Base-by-base conservation (phyloP, 2,329 filamentous ascomycete species). In the Alternaria tenuissima region DNA sequence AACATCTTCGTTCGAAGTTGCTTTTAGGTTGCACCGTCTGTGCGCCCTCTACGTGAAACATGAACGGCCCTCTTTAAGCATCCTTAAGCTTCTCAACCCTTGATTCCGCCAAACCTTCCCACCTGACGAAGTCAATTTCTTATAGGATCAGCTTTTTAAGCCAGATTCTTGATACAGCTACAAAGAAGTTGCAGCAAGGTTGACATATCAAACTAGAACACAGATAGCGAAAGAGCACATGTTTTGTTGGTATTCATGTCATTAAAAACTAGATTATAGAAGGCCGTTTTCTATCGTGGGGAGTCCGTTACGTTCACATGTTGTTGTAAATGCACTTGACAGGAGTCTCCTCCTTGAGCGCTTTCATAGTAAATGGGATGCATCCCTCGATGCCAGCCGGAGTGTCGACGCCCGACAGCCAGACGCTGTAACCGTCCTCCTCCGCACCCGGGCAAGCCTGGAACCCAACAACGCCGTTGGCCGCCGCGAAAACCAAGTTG, bases 371-470 rank as follows among this genome's bases (percentile, higher is more conserved):
- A 55, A 79, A 73, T 30, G 71, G 66, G 28, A 72, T 66, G 55
- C 79, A 81, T 65, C 72, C 53, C 49, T 68, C 36, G 67, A 78
- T 78, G 14, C 58, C 78, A 4, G 56, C 67, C 3, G 69, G 67
- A 18, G 51, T 63, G 2, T 49, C 83, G 86, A 42, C 39, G 2
- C 39, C 39, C 12, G 20, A 14, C 12, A 42, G 3, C 39, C 39
- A 42, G 20, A 42, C 20, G 11, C 20, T 42, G 1, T 16, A 42
- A 16, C 39, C 39, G 12, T 42, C 14, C 11, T 42, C 39, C 1
- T 4, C 20, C 5, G 20, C 14, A 24, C 20, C 39, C 5, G 39
- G 39, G 39, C 39, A 42, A 20, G 39, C 39, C 20, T 42, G 39
- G 39, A 42, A 42, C 5, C 18, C 39, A 42, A 16, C 20, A 7